A percentile compares a stretch with the other conserved stretches of the same genome.
Conservation (phyloP, 1,284 basidiomycete species). For the Gymnopus androsaceus region DNA sequence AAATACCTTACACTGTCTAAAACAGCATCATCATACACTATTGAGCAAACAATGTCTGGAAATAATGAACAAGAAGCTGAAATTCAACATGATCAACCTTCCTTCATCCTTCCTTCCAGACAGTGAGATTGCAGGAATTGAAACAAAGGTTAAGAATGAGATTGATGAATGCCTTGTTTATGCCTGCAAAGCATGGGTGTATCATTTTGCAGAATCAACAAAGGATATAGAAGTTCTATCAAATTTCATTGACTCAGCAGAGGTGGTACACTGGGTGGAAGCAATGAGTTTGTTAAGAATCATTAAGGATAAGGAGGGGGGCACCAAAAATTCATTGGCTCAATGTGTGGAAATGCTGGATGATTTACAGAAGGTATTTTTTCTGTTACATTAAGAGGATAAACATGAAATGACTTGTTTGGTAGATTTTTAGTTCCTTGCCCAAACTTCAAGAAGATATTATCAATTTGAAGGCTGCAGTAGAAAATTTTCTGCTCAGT, state of each 20-base stretch:
- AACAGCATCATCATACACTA: neutral
- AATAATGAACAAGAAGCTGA: neutral
- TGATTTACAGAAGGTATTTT: too few species aligned
- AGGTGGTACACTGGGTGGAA: neutral
- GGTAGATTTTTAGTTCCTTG: too few species aligned
- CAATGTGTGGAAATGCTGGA: too few species aligned
- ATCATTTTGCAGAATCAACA: neutral
- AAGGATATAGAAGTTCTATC: neutral
- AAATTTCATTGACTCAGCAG: neutral
- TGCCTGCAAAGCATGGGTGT: neutral
- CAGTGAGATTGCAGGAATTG: neutral
- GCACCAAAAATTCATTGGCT: too few species aligned
- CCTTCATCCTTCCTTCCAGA: neutral
- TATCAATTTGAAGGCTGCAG: too few species aligned
- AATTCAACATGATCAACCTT: conserved; percentile 1
- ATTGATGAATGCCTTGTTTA: neutral
- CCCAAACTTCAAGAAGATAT: too few species aligned
- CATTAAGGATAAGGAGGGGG: too few species aligned
- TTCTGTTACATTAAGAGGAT: too few species aligned
- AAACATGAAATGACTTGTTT: too few species aligned
- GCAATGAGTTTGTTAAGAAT: neutral
- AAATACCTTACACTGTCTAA: neutral
- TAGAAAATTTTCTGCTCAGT: too few species aligned
- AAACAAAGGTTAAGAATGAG: neutral
- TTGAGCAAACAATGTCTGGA: neutral